A percentile compares a stretch with the other conserved stretches of the same genome.
phyloP scores from a whole-genome alignment of 257 asterid species.

The Ocimum tenuiflorum region DNA sequence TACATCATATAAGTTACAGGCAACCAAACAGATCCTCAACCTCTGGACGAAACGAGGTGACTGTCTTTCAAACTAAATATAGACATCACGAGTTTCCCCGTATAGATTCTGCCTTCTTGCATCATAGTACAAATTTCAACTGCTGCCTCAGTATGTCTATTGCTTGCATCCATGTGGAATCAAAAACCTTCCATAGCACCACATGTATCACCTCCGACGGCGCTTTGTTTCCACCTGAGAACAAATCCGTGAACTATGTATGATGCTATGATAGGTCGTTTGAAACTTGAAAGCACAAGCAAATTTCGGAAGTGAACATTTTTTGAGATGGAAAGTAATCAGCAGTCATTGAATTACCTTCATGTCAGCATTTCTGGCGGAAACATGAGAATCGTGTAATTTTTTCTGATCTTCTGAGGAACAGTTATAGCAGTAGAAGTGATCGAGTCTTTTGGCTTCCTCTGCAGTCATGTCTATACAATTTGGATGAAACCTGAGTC shows the following conservation, averaged over 20 bases:
- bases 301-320: background rate
- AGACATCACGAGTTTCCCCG: constrained; percentile 22
- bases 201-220: constrained; percentile 46
- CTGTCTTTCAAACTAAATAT: constrained; percentile 32
- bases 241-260: background rate
- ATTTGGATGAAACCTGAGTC: constrained; percentile 72
- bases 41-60: constrained; percentile 22
- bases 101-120: constrained; percentile 8
- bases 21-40: constrained; percentile 38
- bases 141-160: constrained; percentile 23
- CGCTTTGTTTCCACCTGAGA: constrained; percentile 70
- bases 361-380: constrained; percentile 48
- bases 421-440: constrained; percentile 61
- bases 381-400: constrained; percentile 41
- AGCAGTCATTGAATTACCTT: constrained; percentile 39
- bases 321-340: background rate
- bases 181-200: constrained; percentile 8
- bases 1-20: constrained; percentile 46
- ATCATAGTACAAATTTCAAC: constrained; percentile 20
- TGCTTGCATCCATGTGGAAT: constrained; percentile 14
- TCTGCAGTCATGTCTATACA: constrained; percentile 66
- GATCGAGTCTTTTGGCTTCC: constrained; percentile 57
- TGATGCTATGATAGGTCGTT: too few species aligned
- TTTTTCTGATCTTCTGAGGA: constrained; percentile 60
- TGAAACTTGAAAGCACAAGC: too few species aligned